phyloP scores from a whole-genome alignment of 78 protist species.

The Chrysochromulina tobinii region DNA sequence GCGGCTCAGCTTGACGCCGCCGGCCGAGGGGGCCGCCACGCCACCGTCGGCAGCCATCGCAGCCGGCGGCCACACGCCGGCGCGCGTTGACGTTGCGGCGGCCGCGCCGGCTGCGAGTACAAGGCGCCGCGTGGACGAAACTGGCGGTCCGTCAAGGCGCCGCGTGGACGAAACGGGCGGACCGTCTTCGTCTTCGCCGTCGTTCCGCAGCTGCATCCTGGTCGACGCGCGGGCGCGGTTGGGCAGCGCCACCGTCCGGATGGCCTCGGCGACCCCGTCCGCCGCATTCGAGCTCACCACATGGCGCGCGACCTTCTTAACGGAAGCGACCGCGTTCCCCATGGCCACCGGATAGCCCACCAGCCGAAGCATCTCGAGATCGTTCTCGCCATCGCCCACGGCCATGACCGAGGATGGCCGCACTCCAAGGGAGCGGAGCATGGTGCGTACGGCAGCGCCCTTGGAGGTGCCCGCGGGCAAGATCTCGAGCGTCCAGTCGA shows the following conservation, averaged over 20 bases:
- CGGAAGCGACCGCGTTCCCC: not conserved
- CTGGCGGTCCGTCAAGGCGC: too few species aligned
- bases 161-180: too few species aligned
- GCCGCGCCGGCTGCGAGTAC: too few species aligned
- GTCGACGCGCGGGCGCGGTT: too few species aligned
- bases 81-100: too few species aligned
- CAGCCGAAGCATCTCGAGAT: not conserved
- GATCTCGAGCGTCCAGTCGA: slow-evolving; percentile 3
- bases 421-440: not conserved
- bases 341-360: not conserved
- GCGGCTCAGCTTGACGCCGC: not conserved
- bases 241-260: not conserved
- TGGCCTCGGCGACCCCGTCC: slow-evolving; percentile 1
- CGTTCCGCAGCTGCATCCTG: too few species aligned
- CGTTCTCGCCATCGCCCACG: slow-evolving; percentile 16
- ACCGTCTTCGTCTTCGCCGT: too few species aligned
- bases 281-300: not conserved
- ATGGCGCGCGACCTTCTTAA: not conserved
- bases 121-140: too few species aligned
- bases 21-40: not conserved
- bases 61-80: too few species aligned
- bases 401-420: not conserved
- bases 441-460: not conserved
- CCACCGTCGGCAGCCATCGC: too few species aligned
- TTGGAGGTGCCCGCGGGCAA: not conserved